A percentile compares a stretch with the other conserved stretches of the same genome.
phyloP scores from a whole-genome alignment of 2,329 filamentous ascomycete genomes.

The Pseudocercospora pini-densiflorae region DNA sequence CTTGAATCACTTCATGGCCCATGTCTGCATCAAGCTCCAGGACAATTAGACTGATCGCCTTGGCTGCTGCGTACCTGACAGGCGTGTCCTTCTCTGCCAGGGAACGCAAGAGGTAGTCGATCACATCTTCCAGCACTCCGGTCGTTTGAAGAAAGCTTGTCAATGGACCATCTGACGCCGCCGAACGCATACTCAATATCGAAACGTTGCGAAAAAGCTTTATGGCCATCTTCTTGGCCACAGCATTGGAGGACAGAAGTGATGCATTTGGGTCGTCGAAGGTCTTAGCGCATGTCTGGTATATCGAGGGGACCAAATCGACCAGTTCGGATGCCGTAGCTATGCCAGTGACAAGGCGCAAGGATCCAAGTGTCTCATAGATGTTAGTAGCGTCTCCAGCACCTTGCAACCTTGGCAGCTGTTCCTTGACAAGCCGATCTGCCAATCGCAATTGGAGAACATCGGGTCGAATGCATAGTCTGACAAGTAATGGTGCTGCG shows the following conservation, averaged over 20 bases:
- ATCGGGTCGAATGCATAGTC: constrained; percentile 80
- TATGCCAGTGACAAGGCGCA: constrained; percentile 80
- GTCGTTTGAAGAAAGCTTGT: constrained; percentile 42
- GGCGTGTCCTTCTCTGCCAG: constrained; percentile 89
- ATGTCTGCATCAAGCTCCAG: constrained; percentile 78
- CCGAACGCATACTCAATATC: constrained; percentile 62
- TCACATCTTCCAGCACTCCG: constrained; percentile 70
- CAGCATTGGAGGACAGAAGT: constrained; percentile 72
- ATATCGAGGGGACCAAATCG: constrained; percentile 67
- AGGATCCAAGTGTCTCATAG: constrained; percentile 76
- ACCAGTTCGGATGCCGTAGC: constrained; percentile 74
- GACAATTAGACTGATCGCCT: constrained; percentile 85
- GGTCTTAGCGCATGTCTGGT: constrained; percentile 65
- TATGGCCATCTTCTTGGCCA: constrained; percentile 79
- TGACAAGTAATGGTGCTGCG: constrained; percentile 80
- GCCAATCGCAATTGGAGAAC: constrained; percentile 81
- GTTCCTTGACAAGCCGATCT: constrained; percentile 70
- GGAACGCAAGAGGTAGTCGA: constrained; percentile 78
- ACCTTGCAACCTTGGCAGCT: constrained; percentile 60
- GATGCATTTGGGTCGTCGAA: constrained; percentile 56
- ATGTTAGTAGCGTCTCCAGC: constrained; percentile 43
- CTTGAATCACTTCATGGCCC: constrained; percentile 85
- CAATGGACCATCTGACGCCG: constrained; percentile 30
- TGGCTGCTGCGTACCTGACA: constrained; percentile 87
- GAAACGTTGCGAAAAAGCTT: constrained; percentile 81